Evolutionary conservation across 306 rosid species (phyloP).

Genomic region (Lagenaria siceraria): DNA sequence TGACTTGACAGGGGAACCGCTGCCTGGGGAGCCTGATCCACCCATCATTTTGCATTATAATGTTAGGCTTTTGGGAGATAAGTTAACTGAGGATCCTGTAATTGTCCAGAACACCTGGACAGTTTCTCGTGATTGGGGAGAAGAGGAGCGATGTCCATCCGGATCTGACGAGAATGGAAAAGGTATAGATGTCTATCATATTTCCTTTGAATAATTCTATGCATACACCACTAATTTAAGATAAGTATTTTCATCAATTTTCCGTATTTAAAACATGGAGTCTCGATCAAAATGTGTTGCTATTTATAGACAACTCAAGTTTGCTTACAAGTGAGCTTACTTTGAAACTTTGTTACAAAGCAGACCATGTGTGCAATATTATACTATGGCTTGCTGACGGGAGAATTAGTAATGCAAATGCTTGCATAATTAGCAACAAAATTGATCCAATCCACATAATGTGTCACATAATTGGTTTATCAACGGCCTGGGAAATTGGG

Average conservation of each 20-base stretch:
- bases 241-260: background rate
- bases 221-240: background rate
- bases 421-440: background rate
- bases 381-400: background rate
- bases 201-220: conserved; percentile 6
- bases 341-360: background rate
- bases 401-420: background rate
- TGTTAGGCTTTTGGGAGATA: conserved; percentile 93
- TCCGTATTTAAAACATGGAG: background rate
- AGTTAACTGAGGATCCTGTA: conserved; percentile 90
- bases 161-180: conserved; percentile 50
- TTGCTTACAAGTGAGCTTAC: background rate
- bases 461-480: background rate
- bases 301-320: background rate
- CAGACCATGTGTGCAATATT: background rate
- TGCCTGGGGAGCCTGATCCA: conserved; percentile 97
- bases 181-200: conserved; percentile 31
- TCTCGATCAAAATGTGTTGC: background rate
- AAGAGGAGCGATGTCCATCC: conserved; percentile 93
- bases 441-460: background rate
- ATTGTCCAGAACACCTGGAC: conserved; percentile 98
- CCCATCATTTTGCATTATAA: conserved; percentile 89
- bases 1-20: conserved; percentile 81
- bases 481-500: background rate
- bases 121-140: conserved; percentile 89